Percentiles rank a stretch among this genome's conserved stretches.
Evolutionary conservation across 164 flowering plant species (phyloP).

Genomic region (Santalum album): DNA sequence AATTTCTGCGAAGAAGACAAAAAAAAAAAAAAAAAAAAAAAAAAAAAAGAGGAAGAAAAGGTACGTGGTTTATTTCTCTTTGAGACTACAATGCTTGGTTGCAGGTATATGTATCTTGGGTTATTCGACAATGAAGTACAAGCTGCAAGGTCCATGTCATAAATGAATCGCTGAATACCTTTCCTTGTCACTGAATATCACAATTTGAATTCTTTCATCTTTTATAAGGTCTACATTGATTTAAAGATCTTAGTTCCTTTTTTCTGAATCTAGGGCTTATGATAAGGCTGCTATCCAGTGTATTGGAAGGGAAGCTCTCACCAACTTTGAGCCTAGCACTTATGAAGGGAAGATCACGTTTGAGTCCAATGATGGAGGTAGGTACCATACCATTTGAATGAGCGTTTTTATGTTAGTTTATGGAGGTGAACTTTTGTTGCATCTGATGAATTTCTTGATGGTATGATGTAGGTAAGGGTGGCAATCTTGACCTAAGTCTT

Average conservation of each 20-base stretch:
- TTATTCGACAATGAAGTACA: background rate
- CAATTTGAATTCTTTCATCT: background rate
- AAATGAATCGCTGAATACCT: too few species aligned
- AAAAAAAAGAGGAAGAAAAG: background rate
- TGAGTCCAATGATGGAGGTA: background rate
- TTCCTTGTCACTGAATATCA: background rate
- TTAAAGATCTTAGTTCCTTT: background rate
- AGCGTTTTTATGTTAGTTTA: background rate
- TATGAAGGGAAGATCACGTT: background rate
- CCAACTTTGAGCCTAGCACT: background rate
- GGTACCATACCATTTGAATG: background rate
- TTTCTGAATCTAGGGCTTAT: background rate
- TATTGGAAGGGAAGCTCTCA: background rate
- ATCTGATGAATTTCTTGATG: background rate
- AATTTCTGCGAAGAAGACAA: background rate
- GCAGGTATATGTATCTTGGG: slow-evolving; percentile 4
- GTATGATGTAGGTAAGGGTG: background rate
- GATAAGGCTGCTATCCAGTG: background rate
- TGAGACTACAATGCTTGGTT: background rate
- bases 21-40: background rate
- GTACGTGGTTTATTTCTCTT: background rate
- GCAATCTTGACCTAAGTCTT: background rate
- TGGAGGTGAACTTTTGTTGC: background rate
- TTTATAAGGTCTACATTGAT: background rate
- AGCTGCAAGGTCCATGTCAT: background rate